Conservation (phyloP, 2,329 filamentous ascomycete species). For the Neonectria ditissima region DNA sequence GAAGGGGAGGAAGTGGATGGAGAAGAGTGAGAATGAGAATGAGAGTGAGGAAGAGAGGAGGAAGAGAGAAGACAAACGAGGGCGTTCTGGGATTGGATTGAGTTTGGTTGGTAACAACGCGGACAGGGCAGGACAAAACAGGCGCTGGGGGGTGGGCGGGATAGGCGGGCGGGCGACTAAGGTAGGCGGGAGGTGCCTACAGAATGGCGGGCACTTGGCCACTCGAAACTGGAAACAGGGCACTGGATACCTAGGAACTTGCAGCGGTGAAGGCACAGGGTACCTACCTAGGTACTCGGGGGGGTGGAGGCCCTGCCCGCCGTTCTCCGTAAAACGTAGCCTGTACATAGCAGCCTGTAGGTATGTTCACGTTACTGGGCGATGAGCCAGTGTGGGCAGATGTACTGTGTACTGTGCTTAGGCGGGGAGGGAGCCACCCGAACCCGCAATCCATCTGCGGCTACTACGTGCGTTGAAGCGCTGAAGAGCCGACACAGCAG, state of each 20-base stretch:
- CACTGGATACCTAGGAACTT: constrained; percentile 21
- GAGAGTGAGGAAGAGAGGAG: constrained; percentile 38
- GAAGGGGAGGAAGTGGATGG: constrained; percentile 17
- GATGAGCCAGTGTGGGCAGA: background rate
- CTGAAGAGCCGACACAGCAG: constrained; percentile 38
- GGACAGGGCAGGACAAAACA: constrained; percentile 28
- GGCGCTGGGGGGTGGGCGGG: constrained; percentile 35
- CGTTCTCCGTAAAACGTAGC: too few relatives aligned
- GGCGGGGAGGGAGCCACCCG: background rate
- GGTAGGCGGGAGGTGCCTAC: constrained; percentile 22
- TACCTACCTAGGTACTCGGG: too few relatives aligned
- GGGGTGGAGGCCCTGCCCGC: constrained; percentile 28
- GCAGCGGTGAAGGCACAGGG: constrained; percentile 28
- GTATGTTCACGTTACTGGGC: background rate
- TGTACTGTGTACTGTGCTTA: constrained; percentile 12
- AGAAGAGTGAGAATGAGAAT: constrained; percentile 30
- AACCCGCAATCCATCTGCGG: background rate
- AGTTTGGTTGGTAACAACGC: constrained; percentile 39
- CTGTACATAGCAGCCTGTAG: background rate
- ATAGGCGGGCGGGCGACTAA: constrained; percentile 29
- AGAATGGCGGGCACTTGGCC: constrained; percentile 29
- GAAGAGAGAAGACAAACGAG: constrained; percentile 36
- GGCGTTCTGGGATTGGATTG: constrained; percentile 44
- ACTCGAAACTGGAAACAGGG: constrained; percentile 30
- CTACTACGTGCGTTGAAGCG: too few relatives aligned